phyloP scores from a whole-genome alignment of 441 rosid genomes.

The Gossypium davidsonii region DNA sequence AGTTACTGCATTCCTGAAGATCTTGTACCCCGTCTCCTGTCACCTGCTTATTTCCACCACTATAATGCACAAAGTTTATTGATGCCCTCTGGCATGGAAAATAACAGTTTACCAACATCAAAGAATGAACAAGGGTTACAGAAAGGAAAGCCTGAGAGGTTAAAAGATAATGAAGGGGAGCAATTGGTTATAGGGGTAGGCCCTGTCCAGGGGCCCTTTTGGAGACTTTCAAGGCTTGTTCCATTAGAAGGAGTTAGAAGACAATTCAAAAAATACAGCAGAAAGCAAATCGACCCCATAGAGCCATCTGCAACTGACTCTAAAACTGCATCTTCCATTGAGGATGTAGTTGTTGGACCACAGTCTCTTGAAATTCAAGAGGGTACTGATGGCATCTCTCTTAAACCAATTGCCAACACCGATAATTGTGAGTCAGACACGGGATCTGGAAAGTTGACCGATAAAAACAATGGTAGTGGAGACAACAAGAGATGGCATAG shows the following conservation, averaged over 20 bases:
- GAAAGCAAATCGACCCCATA: slow-evolving; percentile 41
- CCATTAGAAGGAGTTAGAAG: slow-evolving; percentile 70
- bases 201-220: slow-evolving; percentile 83
- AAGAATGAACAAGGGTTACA: slow-evolving; percentile 34
- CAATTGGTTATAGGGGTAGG: slow-evolving; percentile 91
- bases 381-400: slow-evolving; percentile 90
- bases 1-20: slow-evolving; percentile 98
- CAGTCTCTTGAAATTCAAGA: slow-evolving; percentile 92
- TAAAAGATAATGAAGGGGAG: slow-evolving; percentile 53
- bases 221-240: slow-evolving; percentile 94
- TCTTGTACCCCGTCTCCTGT: slow-evolving; percentile 87
- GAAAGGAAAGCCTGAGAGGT: slow-evolving; percentile 41
- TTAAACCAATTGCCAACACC: slow-evolving; percentile 59
- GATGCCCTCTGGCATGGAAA: slow-evolving; percentile 31
- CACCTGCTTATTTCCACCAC: slow-evolving; percentile 96
- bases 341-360: slow-evolving; percentile 64
- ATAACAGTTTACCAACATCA: slow-evolving; percentile 24
- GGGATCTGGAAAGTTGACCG: slow-evolving; percentile 36
- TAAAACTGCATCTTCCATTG: slow-evolving; percentile 35
- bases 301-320: slow-evolving; percentile 42
- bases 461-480: slow-evolving; percentile 34
- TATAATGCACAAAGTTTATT: slow-evolving; percentile 66
- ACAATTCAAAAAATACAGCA: slow-evolving; percentile 51
- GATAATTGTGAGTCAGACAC: slow-evolving; percentile 29
- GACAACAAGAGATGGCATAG: slow-evolving; percentile 56